phyloP scores from a whole-genome alignment of 768 basidiomycete genomes.

The Multifurca ochricompacta region DNA sequence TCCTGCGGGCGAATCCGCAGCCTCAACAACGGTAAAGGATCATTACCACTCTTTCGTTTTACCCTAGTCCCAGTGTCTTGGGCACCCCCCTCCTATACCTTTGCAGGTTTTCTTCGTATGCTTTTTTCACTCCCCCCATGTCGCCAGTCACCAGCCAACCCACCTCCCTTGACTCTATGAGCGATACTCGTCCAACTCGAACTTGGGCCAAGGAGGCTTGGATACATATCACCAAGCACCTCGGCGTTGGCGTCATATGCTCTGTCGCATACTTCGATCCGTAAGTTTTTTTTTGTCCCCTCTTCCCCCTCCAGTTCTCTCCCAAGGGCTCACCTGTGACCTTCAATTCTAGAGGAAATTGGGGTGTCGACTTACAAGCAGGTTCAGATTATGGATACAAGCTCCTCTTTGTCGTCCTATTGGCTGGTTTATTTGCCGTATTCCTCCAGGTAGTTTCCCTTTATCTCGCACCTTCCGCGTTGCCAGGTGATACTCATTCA shows the following conservation, averaged over 20 bases:
- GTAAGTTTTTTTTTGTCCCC: constrained; percentile 38
- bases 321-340: not conserved
- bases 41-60: constrained; percentile 18
- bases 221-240: constrained; percentile 52
- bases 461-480: not conserved
- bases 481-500: not conserved
- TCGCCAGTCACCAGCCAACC: not conserved
- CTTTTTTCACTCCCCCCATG: constrained; percentile 9
- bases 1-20: not conserved
- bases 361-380: constrained; percentile 86
- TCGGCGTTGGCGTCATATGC: constrained; percentile 80
- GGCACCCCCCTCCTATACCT: not conserved
- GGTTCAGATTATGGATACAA: constrained; percentile 81
- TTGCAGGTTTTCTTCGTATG: constrained; percentile 5
- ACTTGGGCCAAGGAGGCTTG: constrained; percentile 15
- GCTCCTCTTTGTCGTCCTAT: constrained; percentile 68
- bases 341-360: constrained; percentile 55
- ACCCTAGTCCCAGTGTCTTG: constrained; percentile 8
- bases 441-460: constrained; percentile 61
- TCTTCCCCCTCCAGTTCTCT: not conserved
- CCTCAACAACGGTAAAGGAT: not conserved
- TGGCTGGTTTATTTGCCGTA: constrained; percentile 77
- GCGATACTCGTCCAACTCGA: not conserved
- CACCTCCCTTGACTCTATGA: not conserved
- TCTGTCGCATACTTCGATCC: constrained; percentile 87